Percentiles rank a stretch among this genome's conserved stretches.
These are phyloP conservation scores for Neurospora hispaniola DNA, from an alignment of 495 filamentous ascomycete genomes.

Conservation along the genomic window DNA sequence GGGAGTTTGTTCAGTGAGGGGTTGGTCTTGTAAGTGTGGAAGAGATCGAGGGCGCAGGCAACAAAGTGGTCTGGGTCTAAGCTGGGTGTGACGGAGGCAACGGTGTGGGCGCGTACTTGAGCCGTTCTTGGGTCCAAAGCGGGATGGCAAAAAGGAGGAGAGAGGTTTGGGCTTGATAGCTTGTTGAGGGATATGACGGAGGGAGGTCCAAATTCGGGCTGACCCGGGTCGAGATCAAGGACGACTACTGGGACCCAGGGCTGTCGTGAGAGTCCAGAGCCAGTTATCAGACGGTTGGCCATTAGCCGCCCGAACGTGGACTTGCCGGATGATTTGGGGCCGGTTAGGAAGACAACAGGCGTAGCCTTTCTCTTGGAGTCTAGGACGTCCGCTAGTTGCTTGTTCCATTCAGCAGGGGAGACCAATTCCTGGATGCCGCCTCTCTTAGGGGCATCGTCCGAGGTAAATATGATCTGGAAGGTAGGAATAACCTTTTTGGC, in stretches of 20 bases:
- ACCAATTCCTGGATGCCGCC: slow-evolving; percentile 47
- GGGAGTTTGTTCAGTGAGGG: slow-evolving; percentile 33
- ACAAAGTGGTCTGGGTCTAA: slow-evolving; percentile 63
- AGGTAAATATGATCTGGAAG: slow-evolving; percentile 37
- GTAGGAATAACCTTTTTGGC: slow-evolving; percentile 9
- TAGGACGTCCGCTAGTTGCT: slow-evolving; percentile 27
- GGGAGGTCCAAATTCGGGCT: slow-evolving; percentile 70
- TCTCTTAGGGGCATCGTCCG: slow-evolving; percentile 32
- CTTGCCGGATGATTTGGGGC: slow-evolving; percentile 77
- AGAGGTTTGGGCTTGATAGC: slow-evolving; percentile 53
- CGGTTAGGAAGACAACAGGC: slow-evolving; percentile 51
- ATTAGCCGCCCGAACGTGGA: slow-evolving; percentile 76
- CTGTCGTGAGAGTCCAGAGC: slow-evolving; percentile 16
- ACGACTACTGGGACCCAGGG: slow-evolving; percentile 40
- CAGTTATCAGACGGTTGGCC: slow-evolving; percentile 60
- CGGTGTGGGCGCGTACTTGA: slow-evolving; percentile 52
- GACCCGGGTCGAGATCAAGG: slow-evolving; percentile 75
- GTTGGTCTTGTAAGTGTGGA: slow-evolving; percentile 47
- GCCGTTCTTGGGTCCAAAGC: slow-evolving; percentile 15
- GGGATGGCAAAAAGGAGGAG: slow-evolving; percentile 67
- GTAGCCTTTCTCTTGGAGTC: slow-evolving; percentile 30
- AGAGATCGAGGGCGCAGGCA: slow-evolving; percentile 55
- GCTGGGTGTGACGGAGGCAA: slow-evolving; percentile 59
- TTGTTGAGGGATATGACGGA: slow-evolving; percentile 66
- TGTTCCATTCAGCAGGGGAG: slow-evolving; percentile 57